Conservation (phyloP, 2,329 filamentous ascomycete genomes). For the Aspergillus sp. region DNA sequence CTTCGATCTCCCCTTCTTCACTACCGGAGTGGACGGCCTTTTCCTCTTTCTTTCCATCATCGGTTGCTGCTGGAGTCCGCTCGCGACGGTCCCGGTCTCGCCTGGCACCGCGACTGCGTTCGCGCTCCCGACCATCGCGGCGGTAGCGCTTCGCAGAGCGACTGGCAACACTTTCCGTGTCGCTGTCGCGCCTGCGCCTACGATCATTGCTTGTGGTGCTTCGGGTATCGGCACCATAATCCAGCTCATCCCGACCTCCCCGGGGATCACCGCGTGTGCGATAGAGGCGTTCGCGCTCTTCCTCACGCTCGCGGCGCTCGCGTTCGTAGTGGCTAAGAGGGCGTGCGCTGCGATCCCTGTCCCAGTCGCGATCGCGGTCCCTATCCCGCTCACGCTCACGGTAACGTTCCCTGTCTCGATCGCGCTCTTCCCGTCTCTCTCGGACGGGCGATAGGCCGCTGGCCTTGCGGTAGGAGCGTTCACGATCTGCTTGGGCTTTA, state of each 20-base stretch:
- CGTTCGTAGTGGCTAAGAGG: constrained; percentile 65
- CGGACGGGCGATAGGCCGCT: constrained; percentile 59
- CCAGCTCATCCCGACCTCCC: constrained; percentile 80
- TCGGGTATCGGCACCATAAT: constrained; percentile 74
- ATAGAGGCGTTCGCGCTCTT: constrained; percentile 85
- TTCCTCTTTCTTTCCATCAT: constrained; percentile 45
- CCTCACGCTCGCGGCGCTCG: constrained; percentile 83
- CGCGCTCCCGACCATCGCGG: constrained; percentile 43
- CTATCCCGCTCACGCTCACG: constrained; percentile 43
- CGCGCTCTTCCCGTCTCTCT: constrained; percentile 41
- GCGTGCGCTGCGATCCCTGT: constrained; percentile 37
- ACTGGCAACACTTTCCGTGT: constrained; percentile 62
- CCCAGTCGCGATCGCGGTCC: constrained; percentile 41
- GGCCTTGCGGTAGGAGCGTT: constrained; percentile 87
- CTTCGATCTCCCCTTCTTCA: constrained; percentile 97
- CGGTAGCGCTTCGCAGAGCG: constrained; percentile 63
- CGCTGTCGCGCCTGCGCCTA: constrained; percentile 76
- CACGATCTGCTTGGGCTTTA: constrained; percentile 89
- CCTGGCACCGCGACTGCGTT: constrained; percentile 48
- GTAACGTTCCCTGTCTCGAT: constrained; percentile 46
- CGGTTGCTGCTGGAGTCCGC: constrained; percentile 34
- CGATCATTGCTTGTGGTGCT: constrained; percentile 65
- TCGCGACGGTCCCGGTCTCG: constrained; percentile 57
- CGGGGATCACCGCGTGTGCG: constrained; percentile 77
- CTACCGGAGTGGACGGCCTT: constrained; percentile 75